Conservation (phyloP, 495 filamentous ascomycete species). For the Neurospora cerealis region DNA sequence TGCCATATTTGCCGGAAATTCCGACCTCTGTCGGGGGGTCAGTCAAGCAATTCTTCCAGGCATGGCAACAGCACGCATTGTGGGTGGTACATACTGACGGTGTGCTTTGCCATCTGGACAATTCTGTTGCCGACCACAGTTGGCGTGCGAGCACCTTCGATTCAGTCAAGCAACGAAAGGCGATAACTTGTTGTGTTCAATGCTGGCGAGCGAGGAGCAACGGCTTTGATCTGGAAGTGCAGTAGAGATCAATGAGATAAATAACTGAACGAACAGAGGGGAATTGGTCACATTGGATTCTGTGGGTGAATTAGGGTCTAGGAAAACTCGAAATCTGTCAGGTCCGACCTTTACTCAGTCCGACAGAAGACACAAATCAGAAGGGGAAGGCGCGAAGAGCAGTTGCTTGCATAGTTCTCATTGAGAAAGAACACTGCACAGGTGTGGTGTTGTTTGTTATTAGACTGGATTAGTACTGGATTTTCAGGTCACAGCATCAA, state of each 20-base stretch:
- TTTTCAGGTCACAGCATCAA: neutral
- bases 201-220: neutral
- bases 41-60: neutral
- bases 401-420: neutral
- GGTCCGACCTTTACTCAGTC: neutral
- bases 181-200: neutral
- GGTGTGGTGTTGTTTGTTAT: neutral
- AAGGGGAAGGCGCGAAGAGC: neutral
- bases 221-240: neutral
- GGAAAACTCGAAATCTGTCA: neutral
- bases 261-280: neutral
- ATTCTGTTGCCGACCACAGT: neutral
- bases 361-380: neutral
- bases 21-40: slow-evolving; percentile 8
- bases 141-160: neutral
- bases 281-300: neutral
- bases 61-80: neutral
- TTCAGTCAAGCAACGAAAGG: neutral
- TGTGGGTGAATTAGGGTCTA: neutral
- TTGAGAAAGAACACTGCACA: neutral
- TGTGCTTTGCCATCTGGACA: slow-evolving; percentile 9
- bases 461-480: too few relatives aligned
- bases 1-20: slow-evolving; percentile 11
- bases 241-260: neutral
- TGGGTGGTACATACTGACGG: slow-evolving; percentile 1